These are phyloP conservation scores for Rubia tinctorum DNA, from an alignment of 305 asterid genomes.

Conservation along the genomic window DNA sequence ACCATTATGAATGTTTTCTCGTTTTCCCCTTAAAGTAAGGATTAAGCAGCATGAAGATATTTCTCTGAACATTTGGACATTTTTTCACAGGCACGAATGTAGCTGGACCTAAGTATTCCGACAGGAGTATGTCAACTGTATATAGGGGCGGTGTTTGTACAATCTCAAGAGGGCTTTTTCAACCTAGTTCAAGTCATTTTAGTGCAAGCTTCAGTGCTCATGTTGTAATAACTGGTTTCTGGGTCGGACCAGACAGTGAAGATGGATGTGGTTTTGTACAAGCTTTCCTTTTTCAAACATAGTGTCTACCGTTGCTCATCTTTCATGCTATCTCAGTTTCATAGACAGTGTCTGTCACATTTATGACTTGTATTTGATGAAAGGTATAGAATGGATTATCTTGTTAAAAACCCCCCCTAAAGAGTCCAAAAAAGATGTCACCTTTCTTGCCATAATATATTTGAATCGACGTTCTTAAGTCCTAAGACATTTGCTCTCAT, in stretches of 20 bases:
- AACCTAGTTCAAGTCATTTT: conserved; percentile 23
- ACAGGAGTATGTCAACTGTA: conserved; percentile 24
- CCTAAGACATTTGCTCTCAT: too few species aligned
- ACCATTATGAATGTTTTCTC: too few species aligned
- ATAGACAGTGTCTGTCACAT: not conserved
- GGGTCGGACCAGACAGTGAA: conserved; percentile 70
- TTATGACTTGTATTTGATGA: not conserved
- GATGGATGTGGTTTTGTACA: conserved; percentile 79
- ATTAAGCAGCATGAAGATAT: not conserved
- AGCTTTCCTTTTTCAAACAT: conserved; percentile 39
- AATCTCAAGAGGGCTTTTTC: conserved; percentile 24
- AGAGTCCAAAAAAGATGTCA: too few species aligned
- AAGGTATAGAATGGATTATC: too few species aligned
- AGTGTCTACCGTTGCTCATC: not conserved
- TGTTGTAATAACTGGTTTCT: conserved; percentile 50
- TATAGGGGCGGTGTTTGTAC: conserved; percentile 19
- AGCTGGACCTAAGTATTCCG: conserved; percentile 12
- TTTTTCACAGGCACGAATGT: conserved; percentile 28
- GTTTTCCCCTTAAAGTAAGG: not conserved
- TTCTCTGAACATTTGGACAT: conserved; percentile 12
- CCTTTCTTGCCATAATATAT: too few species aligned
- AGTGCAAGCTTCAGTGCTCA: conserved; percentile 22
- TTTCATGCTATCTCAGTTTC: not conserved
- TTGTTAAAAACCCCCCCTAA: too few species aligned
- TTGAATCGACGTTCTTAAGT: too few species aligned